These are phyloP conservation scores for Lactifluus piperatus DNA, from an alignment of 768 basidiomycete species.

Conservation along the genomic window DNA sequence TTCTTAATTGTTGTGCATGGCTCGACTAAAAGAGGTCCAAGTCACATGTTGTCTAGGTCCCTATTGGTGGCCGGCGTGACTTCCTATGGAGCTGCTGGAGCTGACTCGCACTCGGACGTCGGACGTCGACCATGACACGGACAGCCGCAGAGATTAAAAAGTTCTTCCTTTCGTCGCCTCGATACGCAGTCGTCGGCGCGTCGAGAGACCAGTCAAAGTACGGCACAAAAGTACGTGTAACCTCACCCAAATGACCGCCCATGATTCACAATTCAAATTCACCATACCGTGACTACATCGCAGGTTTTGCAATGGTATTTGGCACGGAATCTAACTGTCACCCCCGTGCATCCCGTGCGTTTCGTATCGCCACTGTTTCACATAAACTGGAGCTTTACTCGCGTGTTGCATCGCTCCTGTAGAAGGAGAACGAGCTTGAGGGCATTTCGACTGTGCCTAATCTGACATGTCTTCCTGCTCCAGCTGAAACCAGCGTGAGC, in stretches of 20 bases:
- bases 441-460: constrained; percentile 48
- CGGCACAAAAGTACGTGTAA: constrained; percentile 54
- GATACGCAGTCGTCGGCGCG: constrained; percentile 75
- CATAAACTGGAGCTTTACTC: neutral
- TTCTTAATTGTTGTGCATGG: too few species aligned
- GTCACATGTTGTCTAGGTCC: neutral
- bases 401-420: neutral
- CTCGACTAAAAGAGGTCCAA: neutral
- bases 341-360: constrained; percentile 67
- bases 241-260: neutral
- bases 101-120: too few species aligned
- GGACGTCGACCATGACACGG: constrained; percentile 8
- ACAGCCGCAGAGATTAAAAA: constrained; percentile 36
- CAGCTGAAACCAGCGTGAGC: constrained; percentile 62
- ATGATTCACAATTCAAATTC: neutral
- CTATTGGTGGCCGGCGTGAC: too few species aligned
- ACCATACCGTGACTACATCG: too few species aligned
- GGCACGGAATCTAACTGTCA: constrained; percentile 46
- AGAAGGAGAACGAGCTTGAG: constrained; percentile 68
- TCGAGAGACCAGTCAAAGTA: constrained; percentile 72
- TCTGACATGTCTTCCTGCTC: constrained; percentile 48
- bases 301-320: constrained; percentile 78
- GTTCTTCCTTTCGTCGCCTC: constrained; percentile 50
- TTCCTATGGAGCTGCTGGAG: too few species aligned
- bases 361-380: neutral